These are phyloP conservation scores for Protea cynaroides DNA, from an alignment of 164 flowering plant genomes.

Conservation along the genomic window DNA sequence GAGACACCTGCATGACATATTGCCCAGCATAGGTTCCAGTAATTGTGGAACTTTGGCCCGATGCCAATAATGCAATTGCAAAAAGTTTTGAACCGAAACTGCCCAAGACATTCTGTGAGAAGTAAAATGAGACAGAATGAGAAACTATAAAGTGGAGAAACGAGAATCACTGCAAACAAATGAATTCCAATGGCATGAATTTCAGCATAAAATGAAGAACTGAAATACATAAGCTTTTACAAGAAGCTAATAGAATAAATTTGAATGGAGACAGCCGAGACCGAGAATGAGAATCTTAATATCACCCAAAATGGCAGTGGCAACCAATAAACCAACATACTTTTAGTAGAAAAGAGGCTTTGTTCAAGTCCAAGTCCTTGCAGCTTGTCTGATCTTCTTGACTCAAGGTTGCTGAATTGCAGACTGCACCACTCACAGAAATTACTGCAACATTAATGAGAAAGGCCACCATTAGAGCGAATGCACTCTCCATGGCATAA, in stretches of 20 bases:
- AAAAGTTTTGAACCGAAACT: constrained; percentile 92
- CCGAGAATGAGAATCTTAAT: too few species aligned
- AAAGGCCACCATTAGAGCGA: constrained; percentile 78
- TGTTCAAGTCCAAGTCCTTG: constrained; percentile 62
- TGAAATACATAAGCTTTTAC: not conserved
- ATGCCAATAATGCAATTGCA: constrained; percentile 89
- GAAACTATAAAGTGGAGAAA: not conserved
- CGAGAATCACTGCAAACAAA: too few species aligned
- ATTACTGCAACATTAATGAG: constrained; percentile 81
- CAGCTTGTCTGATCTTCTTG: constrained; percentile 54
- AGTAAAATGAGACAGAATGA: too few species aligned
- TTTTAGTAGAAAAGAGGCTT: constrained; percentile 77
- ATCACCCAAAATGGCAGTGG: too few species aligned
- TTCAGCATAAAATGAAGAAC: not conserved
- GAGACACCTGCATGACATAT: constrained; percentile 88
- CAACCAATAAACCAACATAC: constrained; percentile 23
- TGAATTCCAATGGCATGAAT: not conserved
- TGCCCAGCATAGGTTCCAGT: constrained; percentile 98
- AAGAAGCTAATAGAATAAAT: not conserved
- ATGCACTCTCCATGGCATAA: constrained; percentile 80
- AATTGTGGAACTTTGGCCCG: constrained; percentile 96
- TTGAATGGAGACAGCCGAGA: too few species aligned
- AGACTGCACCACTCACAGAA: constrained; percentile 86
- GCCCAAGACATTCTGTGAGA: constrained; percentile 73
- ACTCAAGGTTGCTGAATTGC: constrained; percentile 52